Evolutionary conservation across 495 filamentous ascomycete species (phyloP).

Genomic region (Pseudoneurospora amorphoporcata): DNA sequence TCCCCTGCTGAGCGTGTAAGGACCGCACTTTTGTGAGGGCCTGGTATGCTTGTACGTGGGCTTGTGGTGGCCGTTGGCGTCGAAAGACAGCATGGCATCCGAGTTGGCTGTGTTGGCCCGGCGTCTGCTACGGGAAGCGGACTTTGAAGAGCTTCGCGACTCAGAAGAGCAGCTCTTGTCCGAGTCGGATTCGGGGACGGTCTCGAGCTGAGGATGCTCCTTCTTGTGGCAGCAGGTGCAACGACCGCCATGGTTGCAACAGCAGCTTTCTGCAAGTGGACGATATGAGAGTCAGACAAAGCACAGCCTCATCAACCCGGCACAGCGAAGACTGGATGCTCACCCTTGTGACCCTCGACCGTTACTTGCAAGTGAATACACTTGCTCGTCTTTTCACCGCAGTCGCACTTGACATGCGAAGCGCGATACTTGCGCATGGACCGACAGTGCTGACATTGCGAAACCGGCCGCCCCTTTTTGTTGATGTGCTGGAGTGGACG

Average conservation of each 20-base stretch:
- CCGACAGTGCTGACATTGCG: constrained; percentile 96
- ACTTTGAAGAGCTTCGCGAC: constrained; percentile 33
- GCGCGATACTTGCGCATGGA: constrained; percentile 93
- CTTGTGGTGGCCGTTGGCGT: constrained; percentile 90
- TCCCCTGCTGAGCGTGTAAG: constrained; percentile 68
- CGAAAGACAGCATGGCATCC: constrained; percentile 72
- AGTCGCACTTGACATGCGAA: constrained; percentile 94
- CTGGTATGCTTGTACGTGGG: constrained; percentile 83
- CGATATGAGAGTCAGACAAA: constrained; percentile 38
- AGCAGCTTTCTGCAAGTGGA: constrained; percentile 61
- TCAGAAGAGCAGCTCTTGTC: constrained; percentile 34
- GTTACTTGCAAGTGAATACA: constrained; percentile 50
- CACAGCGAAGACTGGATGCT: constrained; percentile 25
- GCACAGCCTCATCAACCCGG: constrained; percentile 23
- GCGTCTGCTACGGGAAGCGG: constrained; percentile 44
- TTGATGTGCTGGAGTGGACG: constrained; percentile 91
- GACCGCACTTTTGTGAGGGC: constrained; percentile 72
- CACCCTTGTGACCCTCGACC: constrained; percentile 46
- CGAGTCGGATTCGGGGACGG: constrained; percentile 58
- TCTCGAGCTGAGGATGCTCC: constrained; percentile 61
- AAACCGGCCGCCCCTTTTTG: constrained; percentile 96
- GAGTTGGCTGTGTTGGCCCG: constrained; percentile 74
- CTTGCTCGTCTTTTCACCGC: constrained; percentile 79
- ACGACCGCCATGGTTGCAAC: constrained; percentile 82
- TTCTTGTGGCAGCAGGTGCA: constrained; percentile 92